phyloP scores from a whole-genome alignment of 331 rosid genomes.

The Quercus phellos region DNA sequence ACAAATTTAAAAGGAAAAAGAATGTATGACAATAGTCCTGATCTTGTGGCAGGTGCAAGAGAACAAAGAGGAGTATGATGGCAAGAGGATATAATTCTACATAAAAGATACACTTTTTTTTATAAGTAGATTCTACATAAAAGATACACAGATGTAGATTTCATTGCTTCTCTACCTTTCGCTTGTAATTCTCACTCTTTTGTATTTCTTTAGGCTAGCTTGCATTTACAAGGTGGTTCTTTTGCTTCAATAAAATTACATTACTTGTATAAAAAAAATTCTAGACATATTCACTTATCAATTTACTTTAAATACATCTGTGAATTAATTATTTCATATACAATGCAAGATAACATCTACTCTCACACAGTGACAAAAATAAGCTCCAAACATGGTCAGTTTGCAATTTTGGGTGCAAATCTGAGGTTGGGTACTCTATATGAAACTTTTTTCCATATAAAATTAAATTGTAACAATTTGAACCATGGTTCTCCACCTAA shows the following conservation, averaged over 20 bases:
- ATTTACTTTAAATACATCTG: not conserved
- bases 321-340: not conserved
- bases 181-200: too few relatives aligned
- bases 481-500: too few relatives aligned
- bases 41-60: slow-evolving; percentile 1
- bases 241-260: too few relatives aligned
- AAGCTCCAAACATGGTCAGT: not conserved
- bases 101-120: not conserved
- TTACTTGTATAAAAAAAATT: too few relatives aligned
- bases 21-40: not conserved
- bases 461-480: too few relatives aligned
- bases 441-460: not conserved
- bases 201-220: too few relatives aligned
- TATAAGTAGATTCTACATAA: too few relatives aligned
- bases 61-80: not conserved
- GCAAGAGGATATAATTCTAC: not conserved
- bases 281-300: too few relatives aligned
- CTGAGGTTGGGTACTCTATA: not conserved
- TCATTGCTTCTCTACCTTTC: too few relatives aligned
- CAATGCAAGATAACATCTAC: not conserved
- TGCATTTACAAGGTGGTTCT: too few relatives aligned
- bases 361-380: not conserved
- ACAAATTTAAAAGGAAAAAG: not conserved
- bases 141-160: too few relatives aligned
- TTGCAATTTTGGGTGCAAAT: not conserved